Evolutionary conservation across 1,284 basidiomycete species (phyloP), one percentile per base, ranked within the genome.

Genomic region (Serendipita sp.): DNA sequence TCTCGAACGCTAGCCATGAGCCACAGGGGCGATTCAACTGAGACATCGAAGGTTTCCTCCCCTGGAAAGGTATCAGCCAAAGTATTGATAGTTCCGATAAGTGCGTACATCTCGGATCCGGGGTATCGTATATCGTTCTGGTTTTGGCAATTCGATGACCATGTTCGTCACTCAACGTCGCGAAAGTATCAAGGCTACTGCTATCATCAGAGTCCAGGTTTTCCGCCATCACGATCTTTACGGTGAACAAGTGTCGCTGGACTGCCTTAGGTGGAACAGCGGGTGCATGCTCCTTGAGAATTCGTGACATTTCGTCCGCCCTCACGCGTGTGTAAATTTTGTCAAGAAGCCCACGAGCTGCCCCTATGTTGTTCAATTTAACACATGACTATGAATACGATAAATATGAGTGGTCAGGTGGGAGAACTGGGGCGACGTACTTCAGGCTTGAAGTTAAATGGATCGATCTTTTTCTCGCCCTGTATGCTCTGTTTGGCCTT

Each of bases 1-100:
- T 97, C 91, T 67, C 93, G 87, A 30, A 99, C 83, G 58, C 93
- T 96, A 53, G 93, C 87, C 83, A 97, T 96, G 60, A 99, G 78
- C 96, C 96, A 99, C 15, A 97, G 79, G 2, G 87, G 80, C 68
- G 87, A 87, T 47, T 91, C 85, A 1, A 97, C 88, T 0, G 93
- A 90, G 8, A 99, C 81, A 72, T 99, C 96, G 68, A 97, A 93
- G 0, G 91, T 93, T 72, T 99, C 95, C 67, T 98, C 93, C 96
- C 89, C 88, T 91, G 67, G 5, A 64, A 61, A 62, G 3, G 49
- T 64, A 41, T 63, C 42, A 65, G 42, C 65, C 2, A 63, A 38
- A 49, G 5, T 63, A 64, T 38, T 4, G 43, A 2, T 32, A 64
- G 3, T 35, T 62, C 17, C 63, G 17, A 62, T 47, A 29, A 45